These are phyloP conservation scores for Corrigiola litoralis DNA, from an alignment of 179 eudicot species.

Conservation along the genomic window DNA sequence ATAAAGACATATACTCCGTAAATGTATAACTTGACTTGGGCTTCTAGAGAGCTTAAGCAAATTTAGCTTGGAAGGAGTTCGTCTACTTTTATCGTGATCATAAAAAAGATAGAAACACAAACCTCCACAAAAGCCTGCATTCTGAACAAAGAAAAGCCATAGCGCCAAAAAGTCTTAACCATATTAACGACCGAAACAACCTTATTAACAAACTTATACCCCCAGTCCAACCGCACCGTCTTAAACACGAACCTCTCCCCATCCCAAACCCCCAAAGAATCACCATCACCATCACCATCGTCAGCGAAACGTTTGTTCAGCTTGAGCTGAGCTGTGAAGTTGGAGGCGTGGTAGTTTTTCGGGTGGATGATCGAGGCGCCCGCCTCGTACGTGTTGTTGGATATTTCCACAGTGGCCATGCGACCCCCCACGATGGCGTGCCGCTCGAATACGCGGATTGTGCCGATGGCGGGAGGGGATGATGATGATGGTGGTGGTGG, in stretches of 20 bases:
- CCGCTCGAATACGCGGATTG: slow-evolving; percentile 57
- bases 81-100: no score
- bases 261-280: slow-evolving; percentile 74
- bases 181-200: slow-evolving; percentile 45
- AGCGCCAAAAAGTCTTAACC: slow-evolving; percentile 46
- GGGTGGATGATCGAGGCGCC: slow-evolving; percentile 87
- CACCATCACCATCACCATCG: slow-evolving; percentile 22
- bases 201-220: slow-evolving; percentile 30
- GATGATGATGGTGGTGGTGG: neutral
- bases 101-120: neutral
- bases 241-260: slow-evolving; percentile 53
- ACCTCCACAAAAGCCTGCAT: slow-evolving; percentile 82
- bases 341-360: slow-evolving; percentile 56
- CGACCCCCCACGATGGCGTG: slow-evolving; percentile 66
- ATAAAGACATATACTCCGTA: no score
- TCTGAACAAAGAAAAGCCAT: slow-evolving; percentile 61
- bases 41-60: no score
- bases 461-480: neutral
- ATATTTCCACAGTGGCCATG: slow-evolving; percentile 69
- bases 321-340: slow-evolving; percentile 36
- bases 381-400: slow-evolving; percentile 73
- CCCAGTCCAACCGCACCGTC: slow-evolving; percentile 36
- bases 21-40: no score
- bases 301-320: slow-evolving; percentile 25
- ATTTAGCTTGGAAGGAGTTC: no score